These are phyloP conservation scores for Pseudogymnoascus sp. DNA, from an alignment of 2,329 filamentous ascomycete species.

Conservation along the genomic window DNA sequence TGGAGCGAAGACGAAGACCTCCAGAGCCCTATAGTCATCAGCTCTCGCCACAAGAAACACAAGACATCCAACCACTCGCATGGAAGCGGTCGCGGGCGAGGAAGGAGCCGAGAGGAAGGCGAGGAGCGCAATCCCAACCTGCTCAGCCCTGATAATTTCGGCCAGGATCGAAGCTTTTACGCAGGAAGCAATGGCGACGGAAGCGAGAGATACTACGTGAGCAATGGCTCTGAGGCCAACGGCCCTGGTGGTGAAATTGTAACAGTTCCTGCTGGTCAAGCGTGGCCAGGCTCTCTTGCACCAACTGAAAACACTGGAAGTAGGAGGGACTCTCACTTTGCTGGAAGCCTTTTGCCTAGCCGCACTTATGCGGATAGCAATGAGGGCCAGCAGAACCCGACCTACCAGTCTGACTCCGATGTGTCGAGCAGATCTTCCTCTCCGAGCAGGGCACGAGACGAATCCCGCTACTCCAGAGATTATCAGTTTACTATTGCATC, in stretches of 20 bases:
- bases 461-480: constrained; percentile 78
- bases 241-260: constrained; percentile 74
- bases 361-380: constrained; percentile 32
- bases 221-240: constrained; percentile 60
- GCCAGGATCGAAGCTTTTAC: constrained; percentile 58
- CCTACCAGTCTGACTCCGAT: constrained; percentile 45
- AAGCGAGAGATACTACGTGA: constrained; percentile 67
- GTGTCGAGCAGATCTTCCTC: constrained; percentile 52
- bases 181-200: constrained; percentile 60
- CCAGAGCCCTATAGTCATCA: constrained; percentile 79
- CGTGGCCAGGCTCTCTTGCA: constrained; percentile 19
- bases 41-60: constrained; percentile 76
- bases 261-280: constrained; percentile 63
- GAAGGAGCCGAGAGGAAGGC: constrained; percentile 40
- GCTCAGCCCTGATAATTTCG: constrained; percentile 43
- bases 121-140: constrained; percentile 35
- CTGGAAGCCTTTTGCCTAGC: constrained; percentile 35
- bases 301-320: constrained; percentile 36
- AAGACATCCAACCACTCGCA: constrained; percentile 56
- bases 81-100: constrained; percentile 30
- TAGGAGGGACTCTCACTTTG: constrained; percentile 48
- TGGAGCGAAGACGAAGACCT: constrained; percentile 96
- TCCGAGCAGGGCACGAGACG: constrained; percentile 51
- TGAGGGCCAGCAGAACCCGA: constrained; percentile 29
- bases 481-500: constrained; percentile 94